Conservation (phyloP, 176 grass and related monocot species). For the Bonia amplexicaulis region DNA sequence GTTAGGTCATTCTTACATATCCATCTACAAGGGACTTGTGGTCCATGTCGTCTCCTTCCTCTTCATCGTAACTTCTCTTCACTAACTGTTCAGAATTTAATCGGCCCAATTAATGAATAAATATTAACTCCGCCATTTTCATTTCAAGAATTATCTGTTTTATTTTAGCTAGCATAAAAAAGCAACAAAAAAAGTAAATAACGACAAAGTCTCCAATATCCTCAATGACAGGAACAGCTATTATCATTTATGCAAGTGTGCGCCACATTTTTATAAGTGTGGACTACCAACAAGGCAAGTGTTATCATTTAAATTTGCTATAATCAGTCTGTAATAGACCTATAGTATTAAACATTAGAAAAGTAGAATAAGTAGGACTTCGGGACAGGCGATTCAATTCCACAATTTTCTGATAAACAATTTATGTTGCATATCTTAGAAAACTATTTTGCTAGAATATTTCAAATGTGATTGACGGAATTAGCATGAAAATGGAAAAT, state of each 20-base stretch:
- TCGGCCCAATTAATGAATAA: constrained; percentile 8
- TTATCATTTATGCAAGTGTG: constrained; percentile 8
- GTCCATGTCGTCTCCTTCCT: constrained; percentile 61
- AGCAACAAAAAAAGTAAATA: not conserved
- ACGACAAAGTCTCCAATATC: not conserved
- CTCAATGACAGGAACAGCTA: not conserved
- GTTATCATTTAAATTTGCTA: not conserved
- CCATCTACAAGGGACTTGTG: constrained; percentile 66
- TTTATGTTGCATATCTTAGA: constrained; percentile 4
- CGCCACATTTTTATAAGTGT: not conserved
- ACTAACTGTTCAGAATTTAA: constrained; percentile 39
- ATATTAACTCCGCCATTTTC: constrained; percentile 17
- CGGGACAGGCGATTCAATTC: not conserved
- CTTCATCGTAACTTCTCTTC: constrained; percentile 29
- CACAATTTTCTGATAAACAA: not conserved
- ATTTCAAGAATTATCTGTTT: not conserved
- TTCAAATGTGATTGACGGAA: constrained; percentile 14
- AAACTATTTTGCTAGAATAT: not conserved
- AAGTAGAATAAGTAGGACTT: constrained; percentile 1
- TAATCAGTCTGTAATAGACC: not conserved
- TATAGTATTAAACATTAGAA: constrained; percentile 1
- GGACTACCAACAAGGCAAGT: not conserved
- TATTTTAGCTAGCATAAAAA: constrained; percentile 14
- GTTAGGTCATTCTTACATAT: constrained; percentile 64
- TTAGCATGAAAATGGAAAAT: constrained; percentile 3